Evolutionary conservation across 257 asterid species (phyloP), one percentile per base, ranked within the genome.

Genomic region (Salvia splendens): DNA sequence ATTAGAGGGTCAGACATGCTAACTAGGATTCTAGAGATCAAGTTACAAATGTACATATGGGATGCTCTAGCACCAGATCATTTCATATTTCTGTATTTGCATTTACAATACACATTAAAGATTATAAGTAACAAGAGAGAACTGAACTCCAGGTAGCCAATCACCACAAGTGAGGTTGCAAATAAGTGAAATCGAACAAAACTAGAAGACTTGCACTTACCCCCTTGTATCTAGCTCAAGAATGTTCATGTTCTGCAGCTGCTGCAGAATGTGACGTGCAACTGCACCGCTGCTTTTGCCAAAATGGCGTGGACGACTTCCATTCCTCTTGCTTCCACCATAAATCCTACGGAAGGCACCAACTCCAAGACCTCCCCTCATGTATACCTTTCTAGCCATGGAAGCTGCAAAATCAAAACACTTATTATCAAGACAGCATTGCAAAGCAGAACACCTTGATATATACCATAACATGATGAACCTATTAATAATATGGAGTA

Each of bases 311-410:
- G 97, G 98, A 5, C 89, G 82, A 53, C 95, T 86, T 48, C 97
- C 96, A 8, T 90, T 93, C 85, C 96, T 93, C 89, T 93, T 87
- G 95, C 92, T 88, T 42, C 98, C 97, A 67, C 98, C 98, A 68
- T 93, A 93, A 15, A 93, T 93, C 67, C 97, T 90, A 47, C 76
- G 77, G 83, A 90, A 88, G 28, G 83, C 93, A 68, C 97, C 96
- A 35, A 92, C 96, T 0, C 98, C 98, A 60, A 93, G 75, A 20
- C 99, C 97, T 52, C 96, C 97, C 54, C 95, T 83, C 79, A 93
- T 68, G 56, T 93, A 93, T 50, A 93, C 78, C 82, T 90, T 93
- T 83, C 99, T 88, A 38, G 95, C 96, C 92, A 93, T 93, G 40
- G 97, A 93, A 49, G 97, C 99, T 90, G 84, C 67, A 14, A 74